A percentile compares a stretch with the other conserved stretches of the same genome.
These are phyloP conservation scores for Leucoagaricus sp. DNA, from an alignment of 1,284 basidiomycete genomes.

Conservation along the genomic window DNA sequence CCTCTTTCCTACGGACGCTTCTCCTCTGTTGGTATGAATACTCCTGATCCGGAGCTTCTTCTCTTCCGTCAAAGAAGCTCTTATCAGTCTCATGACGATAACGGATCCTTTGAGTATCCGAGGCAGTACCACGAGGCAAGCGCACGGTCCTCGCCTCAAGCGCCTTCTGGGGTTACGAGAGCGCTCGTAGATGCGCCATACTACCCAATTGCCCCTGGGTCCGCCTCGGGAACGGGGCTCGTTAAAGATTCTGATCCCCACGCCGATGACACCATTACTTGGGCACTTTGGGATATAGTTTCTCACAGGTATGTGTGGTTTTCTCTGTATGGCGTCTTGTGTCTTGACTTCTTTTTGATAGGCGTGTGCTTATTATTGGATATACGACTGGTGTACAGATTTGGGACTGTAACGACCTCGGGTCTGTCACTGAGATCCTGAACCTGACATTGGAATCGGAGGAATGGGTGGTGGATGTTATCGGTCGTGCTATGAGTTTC, in stretches of 20 bases:
- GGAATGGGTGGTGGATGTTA: not conserved
- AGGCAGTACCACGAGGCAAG: not conserved
- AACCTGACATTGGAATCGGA: slow-evolving; percentile 37
- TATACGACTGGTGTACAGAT: slow-evolving; percentile 64
- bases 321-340: not conserved
- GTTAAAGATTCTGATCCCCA: not conserved
- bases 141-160: slow-evolving; percentile 7
- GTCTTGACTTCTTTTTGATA: not conserved
- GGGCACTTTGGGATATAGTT: slow-evolving; percentile 10
- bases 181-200: not conserved
- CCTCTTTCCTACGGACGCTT: slow-evolving; percentile 51
- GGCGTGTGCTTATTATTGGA: slow-evolving; percentile 51
- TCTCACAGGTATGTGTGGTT: not conserved
- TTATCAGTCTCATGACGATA: slow-evolving; percentile 20
- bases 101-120: not conserved
- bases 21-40: too few species aligned
- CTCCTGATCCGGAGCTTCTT: slow-evolving; percentile 6
- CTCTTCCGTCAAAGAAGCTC: slow-evolving; percentile 15
- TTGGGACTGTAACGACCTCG: slow-evolving; percentile 67
- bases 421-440: slow-evolving; percentile 53
- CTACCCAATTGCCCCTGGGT: not conserved
- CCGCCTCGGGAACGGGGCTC: not conserved
- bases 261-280: slow-evolving; percentile 2
- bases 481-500: not conserved
- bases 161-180: not conserved